Evolutionary conservation across 805 yeast genomes (phyloP).

Genomic region (Isabelozyma rhagii): DNA sequence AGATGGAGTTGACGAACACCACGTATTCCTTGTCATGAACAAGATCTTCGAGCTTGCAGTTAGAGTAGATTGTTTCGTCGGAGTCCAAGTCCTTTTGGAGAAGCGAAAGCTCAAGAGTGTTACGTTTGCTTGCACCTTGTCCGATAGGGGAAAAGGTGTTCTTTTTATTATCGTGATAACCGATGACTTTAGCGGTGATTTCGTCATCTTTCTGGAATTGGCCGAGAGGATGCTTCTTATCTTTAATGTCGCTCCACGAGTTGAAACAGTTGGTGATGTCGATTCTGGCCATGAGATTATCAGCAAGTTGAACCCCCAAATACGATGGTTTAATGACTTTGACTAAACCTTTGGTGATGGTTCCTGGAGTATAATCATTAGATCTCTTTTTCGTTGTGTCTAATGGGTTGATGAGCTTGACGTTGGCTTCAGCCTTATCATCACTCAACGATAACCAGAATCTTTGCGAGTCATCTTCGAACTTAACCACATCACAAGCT

Average conservation of each 20-base stretch:
- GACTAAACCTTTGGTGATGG: constrained; percentile 55
- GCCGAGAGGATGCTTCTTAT: constrained; percentile 55
- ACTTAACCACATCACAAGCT: constrained; percentile 58
- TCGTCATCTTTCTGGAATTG: constrained; percentile 57
- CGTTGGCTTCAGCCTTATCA: constrained; percentile 23
- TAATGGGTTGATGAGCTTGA: constrained; percentile 52
- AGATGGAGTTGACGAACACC: constrained; percentile 65
- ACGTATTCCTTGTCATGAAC: constrained; percentile 48
- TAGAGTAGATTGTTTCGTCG: constrained; percentile 19
- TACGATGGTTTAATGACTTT: constrained; percentile 68
- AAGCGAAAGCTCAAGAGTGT: constrained; percentile 63
- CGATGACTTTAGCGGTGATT: constrained; percentile 65
- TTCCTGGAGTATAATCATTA: constrained; percentile 59
- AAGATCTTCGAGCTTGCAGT: constrained; percentile 40
- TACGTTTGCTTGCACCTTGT: constrained; percentile 48
- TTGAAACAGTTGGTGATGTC: constrained; percentile 72
- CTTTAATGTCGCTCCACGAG: constrained; percentile 49
- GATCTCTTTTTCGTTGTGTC: constrained; percentile 49
- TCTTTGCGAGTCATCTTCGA: constrained; percentile 67
- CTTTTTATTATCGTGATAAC: constrained; percentile 68
- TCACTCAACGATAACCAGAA: constrained; percentile 58
- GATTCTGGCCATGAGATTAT: constrained; percentile 73
- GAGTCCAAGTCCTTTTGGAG: constrained; percentile 39
- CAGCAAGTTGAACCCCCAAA: constrained; percentile 72
- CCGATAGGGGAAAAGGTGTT: constrained; percentile 67